phyloP scores from a whole-genome alignment of 495 filamentous ascomycete genomes.

The Astrothelium subdiscretum region DNA sequence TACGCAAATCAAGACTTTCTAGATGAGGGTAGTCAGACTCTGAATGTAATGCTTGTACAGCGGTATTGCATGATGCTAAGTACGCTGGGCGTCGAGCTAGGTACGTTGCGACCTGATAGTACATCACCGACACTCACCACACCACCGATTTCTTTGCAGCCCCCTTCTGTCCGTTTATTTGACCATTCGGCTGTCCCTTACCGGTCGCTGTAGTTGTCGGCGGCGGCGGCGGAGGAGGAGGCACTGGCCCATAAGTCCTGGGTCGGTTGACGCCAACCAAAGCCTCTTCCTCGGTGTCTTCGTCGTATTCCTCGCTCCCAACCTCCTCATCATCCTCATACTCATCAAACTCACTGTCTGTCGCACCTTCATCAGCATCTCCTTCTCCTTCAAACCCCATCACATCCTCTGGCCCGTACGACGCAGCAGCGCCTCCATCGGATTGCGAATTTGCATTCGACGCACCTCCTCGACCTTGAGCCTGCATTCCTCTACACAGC shows the following conservation, averaged over 20 bases:
- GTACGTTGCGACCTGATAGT: neutral
- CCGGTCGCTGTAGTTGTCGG: slow-evolving; percentile 15
- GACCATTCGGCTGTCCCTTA: slow-evolving; percentile 18
- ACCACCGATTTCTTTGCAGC: neutral
- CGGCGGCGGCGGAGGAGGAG: slow-evolving; percentile 29
- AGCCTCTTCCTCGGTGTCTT: slow-evolving; percentile 55
- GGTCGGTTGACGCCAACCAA: slow-evolving; percentile 27
- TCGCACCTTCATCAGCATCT: slow-evolving; percentile 44
- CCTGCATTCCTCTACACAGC: slow-evolving; percentile 89
- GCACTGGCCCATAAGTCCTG: slow-evolving; percentile 28
- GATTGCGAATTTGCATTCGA: slow-evolving; percentile 21
- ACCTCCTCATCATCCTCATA: slow-evolving; percentile 65
- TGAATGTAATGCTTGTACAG: too few species aligned
- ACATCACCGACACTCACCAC: neutral
- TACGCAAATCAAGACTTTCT: too few species aligned
- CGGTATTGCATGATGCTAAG: neutral
- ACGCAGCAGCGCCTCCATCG: slow-evolving; percentile 37
- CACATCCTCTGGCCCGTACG: slow-evolving; percentile 34
- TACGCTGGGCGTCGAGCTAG: neutral
- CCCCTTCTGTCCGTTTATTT: slow-evolving; percentile 16
- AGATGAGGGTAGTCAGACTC: too few species aligned
- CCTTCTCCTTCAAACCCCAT: slow-evolving; percentile 26
- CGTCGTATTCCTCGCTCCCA: slow-evolving; percentile 59
- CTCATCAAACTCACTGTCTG: slow-evolving; percentile 58
- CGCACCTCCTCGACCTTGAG: slow-evolving; percentile 57